These are phyloP conservation scores for Epichloe festucae DNA, from an alignment of 2,329 filamentous ascomycete genomes.

Conservation along the genomic window DNA sequence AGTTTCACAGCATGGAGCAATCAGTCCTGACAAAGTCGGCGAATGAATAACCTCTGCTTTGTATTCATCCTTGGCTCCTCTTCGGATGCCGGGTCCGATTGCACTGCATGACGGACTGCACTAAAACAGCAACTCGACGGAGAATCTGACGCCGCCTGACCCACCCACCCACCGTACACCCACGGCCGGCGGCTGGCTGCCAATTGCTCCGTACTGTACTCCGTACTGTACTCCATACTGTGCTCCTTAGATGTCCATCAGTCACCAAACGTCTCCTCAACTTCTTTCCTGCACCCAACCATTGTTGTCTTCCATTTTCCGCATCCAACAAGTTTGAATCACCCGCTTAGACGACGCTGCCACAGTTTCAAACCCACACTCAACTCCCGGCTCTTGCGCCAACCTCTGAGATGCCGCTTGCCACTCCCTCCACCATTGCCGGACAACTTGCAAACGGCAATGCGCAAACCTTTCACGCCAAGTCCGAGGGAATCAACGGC, in stretches of 20 bases:
- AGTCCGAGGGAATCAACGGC: conserved; percentile 9
- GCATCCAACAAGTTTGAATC: too few relatives aligned
- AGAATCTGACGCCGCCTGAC: not conserved
- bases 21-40: too few relatives aligned
- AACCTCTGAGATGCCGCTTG: conserved; percentile 4
- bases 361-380: not conserved
- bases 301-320: not conserved
- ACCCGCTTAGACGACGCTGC: not conserved
- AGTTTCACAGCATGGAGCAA: too few relatives aligned
- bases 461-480: conserved; percentile 3
- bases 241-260: too few relatives aligned
- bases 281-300: not conserved
- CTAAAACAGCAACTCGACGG: conserved; percentile 1
- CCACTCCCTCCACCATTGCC: conserved; percentile 1
- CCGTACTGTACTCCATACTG: too few relatives aligned
- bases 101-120: not conserved
- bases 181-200: not conserved
- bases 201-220: not conserved
- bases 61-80: too few relatives aligned
- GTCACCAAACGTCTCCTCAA: too few relatives aligned
- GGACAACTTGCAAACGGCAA: conserved; percentile 3
- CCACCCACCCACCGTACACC: not conserved
- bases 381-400: not conserved
- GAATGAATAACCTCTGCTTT: too few relatives aligned
- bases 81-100: too few relatives aligned